Base-by-base conservation (phyloP, 192 early-diverging fungal species). In the Polychytrium aggregatum region DNA sequence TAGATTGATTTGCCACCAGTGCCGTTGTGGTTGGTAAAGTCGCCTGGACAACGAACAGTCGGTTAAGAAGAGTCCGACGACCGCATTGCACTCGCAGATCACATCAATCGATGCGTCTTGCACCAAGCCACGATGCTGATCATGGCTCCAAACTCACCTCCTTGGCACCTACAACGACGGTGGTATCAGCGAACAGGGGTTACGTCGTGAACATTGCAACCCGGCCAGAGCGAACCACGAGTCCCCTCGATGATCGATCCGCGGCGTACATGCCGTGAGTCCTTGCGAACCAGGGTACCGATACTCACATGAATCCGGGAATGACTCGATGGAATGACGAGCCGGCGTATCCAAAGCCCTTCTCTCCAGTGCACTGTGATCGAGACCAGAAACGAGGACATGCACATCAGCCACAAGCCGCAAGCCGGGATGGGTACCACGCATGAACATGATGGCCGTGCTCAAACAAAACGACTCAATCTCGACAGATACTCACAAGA, bases 341-440 rank as follows among this genome's bases (percentile, higher is more conserved):
- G 34, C 69, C 56, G 50, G 76, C 74, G 70, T 83, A 91, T 31
- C 84, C 82, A 47, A 77, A 84, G 37, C 90, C 88, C 65, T 93
- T 82, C 63, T 97, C 92, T 52, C 88, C 86, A 58, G 92, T 96
- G 78, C 92, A 98, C 59, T 50, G 14, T n/a, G n/a, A n/a, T n/a
- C n/a, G n/a, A n/a, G n/a, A n/a, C n/a, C n/a, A n/a, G n/a, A n/a
- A n/a, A n/a, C n/a, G n/a, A n/a, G n/a, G n/a, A n/a, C n/a, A n/a
- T n/a, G n/a, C n/a, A n/a, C n/a, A n/a, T n/a, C n/a, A n/a, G n/a
- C n/a, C n/a, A n/a, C n/a, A n/a, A n/a, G n/a, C n/a, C n/a, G n/a
- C n/a, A n/a, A n/a, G n/a, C n/a, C n/a, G n/a, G n/a, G n/a, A n/a
- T n/a, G n/a, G n/a, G n/a, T n/a, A n/a, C n/a, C n/a, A n/a, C n/a